A percentile compares a stretch with the other conserved stretches of the same genome.
Conservation (phyloP, 352 stramenopile species). For the Phytophthora nicotianae region DNA sequence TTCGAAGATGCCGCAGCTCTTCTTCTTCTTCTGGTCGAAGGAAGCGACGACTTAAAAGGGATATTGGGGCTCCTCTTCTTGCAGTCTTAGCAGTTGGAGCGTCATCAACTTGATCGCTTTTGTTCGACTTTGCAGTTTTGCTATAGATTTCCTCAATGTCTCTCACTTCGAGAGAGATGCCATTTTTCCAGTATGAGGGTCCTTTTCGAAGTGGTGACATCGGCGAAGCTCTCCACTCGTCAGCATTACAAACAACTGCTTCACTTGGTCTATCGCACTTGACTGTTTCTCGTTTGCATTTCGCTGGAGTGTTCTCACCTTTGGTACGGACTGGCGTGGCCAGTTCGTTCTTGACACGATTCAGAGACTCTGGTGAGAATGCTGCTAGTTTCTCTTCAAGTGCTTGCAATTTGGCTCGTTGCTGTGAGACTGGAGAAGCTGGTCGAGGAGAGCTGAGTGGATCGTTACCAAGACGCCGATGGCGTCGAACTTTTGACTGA, state of each 20-base stretch:
- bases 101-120: background rate
- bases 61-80: conserved; percentile 5
- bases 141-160: background rate
- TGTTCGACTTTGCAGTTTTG: background rate
- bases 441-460: conserved; percentile 12
- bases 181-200: conserved; percentile 57
- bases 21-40: conserved; percentile 62
- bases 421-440: conserved; percentile 51
- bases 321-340: conserved; percentile 7
- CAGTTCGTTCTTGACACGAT: conserved; percentile 40
- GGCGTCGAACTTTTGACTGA: conserved; percentile 6
- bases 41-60: conserved; percentile 44
- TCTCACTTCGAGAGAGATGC: conserved; percentile 50
- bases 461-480: conserved; percentile 6
- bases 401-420: conserved; percentile 58
- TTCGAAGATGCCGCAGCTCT: conserved; percentile 51
- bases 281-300: conserved; percentile 6
- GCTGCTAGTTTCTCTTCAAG: conserved; percentile 60
- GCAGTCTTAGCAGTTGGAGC: background rate
- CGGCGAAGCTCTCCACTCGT: conserved; percentile 40
- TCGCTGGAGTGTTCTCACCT: background rate
- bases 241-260: background rate
- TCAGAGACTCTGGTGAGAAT: conserved; percentile 56
- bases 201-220: conserved; percentile 55
- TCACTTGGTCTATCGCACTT: background rate